Evolutionary conservation across 2,329 filamentous ascomycete species (phyloP), one percentile per base, ranked within the genome.

Genomic region (Ceratocystis colombiana): DNA sequence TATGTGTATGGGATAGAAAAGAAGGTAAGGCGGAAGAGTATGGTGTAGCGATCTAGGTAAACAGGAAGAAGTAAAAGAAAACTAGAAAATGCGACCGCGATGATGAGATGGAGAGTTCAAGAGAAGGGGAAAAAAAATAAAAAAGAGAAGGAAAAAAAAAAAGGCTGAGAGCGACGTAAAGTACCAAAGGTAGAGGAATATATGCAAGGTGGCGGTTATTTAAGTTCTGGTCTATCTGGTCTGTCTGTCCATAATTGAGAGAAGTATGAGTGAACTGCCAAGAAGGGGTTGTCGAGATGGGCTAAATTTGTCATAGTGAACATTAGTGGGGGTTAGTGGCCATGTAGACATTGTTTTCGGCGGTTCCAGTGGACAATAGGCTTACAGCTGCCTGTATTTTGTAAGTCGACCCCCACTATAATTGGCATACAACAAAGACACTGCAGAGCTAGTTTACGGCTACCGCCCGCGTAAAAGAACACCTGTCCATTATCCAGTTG

Each of bases 91-190:
- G 64, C 44, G 41, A 59, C 55, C 64, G 57, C 62, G 62, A 68
- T 64, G 55, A 41, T 37, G 50, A 57, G 44, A 55, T 53, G 53
- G 45, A 65, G 67, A 53, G 28, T 46, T 25, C 48, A 15, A 15
- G 48, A 61, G 62, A 30, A 66, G 53, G 68, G 59, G 6, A 69
- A 8, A 53, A 53, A 69, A 62, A 65, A 64, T 53, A 22, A 48
- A 62, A 62, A 68, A 37, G 66, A 67, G 68, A 67, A 69, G 62
- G 68, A 67, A 69, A 62, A 64, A 62, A 62, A 67, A 68, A 69
- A 66, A 66, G 65, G 15, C 55, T n/a, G 28, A 59, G 55, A 37
- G 25, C 7, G 33, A n/a, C 5, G 55, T 59, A 30, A 37, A 59
- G 30, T 37, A 59, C 28, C n/a, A 59, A 12, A n/a, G 15, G 17